Evolutionary conservation across 768 basidiomycete species (phyloP).

Genomic region (Boletus pseudopeckii): DNA sequence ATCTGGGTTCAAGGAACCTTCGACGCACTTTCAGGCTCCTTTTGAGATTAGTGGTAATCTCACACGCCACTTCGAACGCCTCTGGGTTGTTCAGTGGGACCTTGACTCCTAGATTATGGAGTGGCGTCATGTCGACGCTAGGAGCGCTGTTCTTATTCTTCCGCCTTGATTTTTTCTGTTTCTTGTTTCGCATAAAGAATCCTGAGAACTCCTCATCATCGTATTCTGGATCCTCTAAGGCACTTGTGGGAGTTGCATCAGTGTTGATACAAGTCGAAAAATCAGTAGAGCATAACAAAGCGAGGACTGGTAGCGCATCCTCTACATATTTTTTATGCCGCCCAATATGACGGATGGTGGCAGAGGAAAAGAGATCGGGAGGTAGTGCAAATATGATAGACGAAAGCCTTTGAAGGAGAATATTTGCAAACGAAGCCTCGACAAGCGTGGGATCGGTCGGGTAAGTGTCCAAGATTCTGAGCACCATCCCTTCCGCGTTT

Average conservation of each 20-base stretch:
- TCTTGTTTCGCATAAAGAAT: slow-evolving; percentile 13
- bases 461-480: slow-evolving; percentile 33
- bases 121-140: slow-evolving; percentile 26
- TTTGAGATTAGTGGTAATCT: slow-evolving; percentile 27
- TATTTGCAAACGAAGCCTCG: slow-evolving; percentile 15
- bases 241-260: background rate
- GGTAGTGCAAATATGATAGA: slow-evolving; percentile 24
- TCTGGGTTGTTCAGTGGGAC: slow-evolving; percentile 28
- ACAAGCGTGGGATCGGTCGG: slow-evolving; percentile 26
- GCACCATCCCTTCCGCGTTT: slow-evolving; percentile 10
- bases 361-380: slow-evolving; percentile 10
- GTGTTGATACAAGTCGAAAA: background rate
- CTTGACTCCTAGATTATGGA: slow-evolving; percentile 26
- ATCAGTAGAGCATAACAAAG: slow-evolving; percentile 14
- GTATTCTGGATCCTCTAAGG: slow-evolving; percentile 3
- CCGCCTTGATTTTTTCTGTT: slow-evolving; percentile 29
- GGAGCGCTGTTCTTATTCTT: slow-evolving; percentile 9
- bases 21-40: slow-evolving; percentile 28
- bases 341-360: slow-evolving; percentile 11
- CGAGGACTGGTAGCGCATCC: slow-evolving; percentile 20
- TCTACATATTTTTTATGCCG: slow-evolving; percentile 23
- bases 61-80: slow-evolving; percentile 3
- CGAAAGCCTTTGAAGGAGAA: slow-evolving; percentile 27
- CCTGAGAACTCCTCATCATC: slow-evolving; percentile 2
- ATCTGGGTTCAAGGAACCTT: no score